Evolutionary conservation across 805 yeast genomes (phyloP).

Genomic region (Wickerhamomyces strasburgensis): DNA sequence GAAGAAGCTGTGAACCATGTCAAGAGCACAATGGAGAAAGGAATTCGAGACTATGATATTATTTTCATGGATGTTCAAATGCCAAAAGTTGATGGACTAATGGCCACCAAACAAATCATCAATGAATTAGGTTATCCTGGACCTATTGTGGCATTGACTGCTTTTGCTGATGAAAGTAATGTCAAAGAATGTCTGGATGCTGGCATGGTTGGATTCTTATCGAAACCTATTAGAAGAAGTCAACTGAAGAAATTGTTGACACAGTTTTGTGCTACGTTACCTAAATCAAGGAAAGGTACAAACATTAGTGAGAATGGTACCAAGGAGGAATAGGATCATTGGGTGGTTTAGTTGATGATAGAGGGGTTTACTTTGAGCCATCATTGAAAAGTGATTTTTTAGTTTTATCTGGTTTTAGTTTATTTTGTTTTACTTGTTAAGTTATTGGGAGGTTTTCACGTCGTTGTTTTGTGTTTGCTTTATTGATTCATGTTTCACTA

Average conservation of each 20-base stretch:
- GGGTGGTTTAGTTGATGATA: too few species aligned
- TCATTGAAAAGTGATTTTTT: too few species aligned
- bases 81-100: slow-evolving; percentile 89
- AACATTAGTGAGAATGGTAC: too few species aligned
- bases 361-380: too few species aligned
- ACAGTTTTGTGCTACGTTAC: slow-evolving; percentile 27
- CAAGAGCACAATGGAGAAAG: slow-evolving; percentile 22
- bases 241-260: slow-evolving; percentile 52
- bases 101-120: slow-evolving; percentile 74
- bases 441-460: too few species aligned
- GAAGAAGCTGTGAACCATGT: slow-evolving; percentile 76
- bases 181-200: slow-evolving; percentile 77
- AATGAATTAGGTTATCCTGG: slow-evolving; percentile 56
- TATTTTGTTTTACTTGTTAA: too few species aligned
- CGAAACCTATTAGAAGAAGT: slow-evolving; percentile 80
- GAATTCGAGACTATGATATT: slow-evolving; percentile 50
- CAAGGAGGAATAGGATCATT: too few species aligned
- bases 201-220: slow-evolving; percentile 91
- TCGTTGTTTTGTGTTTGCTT: too few species aligned
- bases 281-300: too few species aligned
- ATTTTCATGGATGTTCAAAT: slow-evolving; percentile 97
- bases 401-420: too few species aligned
- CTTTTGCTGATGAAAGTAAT: slow-evolving; percentile 90
- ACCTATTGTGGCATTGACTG: slow-evolving; percentile 93
- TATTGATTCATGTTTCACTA: too few species aligned